A percentile compares a stretch with the other conserved stretches of the same genome.
Conservation (phyloP, 2,329 filamentous ascomycete genomes). For the Whalleya microplaca region DNA sequence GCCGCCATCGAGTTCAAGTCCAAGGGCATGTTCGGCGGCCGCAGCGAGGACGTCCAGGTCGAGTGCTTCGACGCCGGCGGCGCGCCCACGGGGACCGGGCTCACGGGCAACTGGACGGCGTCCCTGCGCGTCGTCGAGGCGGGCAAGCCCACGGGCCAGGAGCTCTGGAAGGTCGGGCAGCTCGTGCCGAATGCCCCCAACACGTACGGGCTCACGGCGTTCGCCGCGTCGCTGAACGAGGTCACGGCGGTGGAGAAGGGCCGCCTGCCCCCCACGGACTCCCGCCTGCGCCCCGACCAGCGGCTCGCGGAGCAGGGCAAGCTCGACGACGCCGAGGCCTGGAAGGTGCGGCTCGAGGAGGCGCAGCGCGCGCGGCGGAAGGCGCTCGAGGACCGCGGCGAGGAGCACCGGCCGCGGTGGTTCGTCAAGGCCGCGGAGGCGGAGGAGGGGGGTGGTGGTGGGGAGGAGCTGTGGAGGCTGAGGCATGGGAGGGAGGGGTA, state of each 20-base stretch:
- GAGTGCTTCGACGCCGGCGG: slow-evolving; percentile 73
- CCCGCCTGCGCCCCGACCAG: slow-evolving; percentile 84
- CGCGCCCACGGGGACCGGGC: slow-evolving; percentile 64
- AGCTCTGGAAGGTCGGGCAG: slow-evolving; percentile 78
- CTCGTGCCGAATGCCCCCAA: slow-evolving; percentile 79
- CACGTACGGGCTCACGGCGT: slow-evolving; percentile 86
- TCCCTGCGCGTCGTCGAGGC: slow-evolving; percentile 69
- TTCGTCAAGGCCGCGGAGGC: slow-evolving; percentile 72
- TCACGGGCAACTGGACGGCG: slow-evolving; percentile 84
- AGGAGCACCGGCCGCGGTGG: slow-evolving; percentile 78
- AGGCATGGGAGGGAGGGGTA: slow-evolving; percentile 85
- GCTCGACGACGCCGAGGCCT: slow-evolving; percentile 78
- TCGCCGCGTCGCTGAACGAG: slow-evolving; percentile 87
- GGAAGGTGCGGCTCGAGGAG: slow-evolving; percentile 86
- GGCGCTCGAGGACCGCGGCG: slow-evolving; percentile 74
- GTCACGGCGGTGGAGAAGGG: slow-evolving; percentile 78
- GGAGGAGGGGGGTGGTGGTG: too few species aligned
- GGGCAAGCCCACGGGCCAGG: slow-evolving; percentile 60
- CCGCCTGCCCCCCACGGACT: slow-evolving; percentile 80
- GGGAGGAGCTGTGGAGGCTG: slow-evolving; percentile 74
- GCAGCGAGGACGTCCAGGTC: slow-evolving; percentile 85
- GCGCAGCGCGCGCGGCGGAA: slow-evolving; percentile 75
- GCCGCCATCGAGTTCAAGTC: slow-evolving; percentile 89
- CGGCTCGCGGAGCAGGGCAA: slow-evolving; percentile 80
- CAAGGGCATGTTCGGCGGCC: slow-evolving; percentile 96